Conservation (phyloP, 495 filamentous ascomycete species). For the Elasticomyces elasticus region DNA sequence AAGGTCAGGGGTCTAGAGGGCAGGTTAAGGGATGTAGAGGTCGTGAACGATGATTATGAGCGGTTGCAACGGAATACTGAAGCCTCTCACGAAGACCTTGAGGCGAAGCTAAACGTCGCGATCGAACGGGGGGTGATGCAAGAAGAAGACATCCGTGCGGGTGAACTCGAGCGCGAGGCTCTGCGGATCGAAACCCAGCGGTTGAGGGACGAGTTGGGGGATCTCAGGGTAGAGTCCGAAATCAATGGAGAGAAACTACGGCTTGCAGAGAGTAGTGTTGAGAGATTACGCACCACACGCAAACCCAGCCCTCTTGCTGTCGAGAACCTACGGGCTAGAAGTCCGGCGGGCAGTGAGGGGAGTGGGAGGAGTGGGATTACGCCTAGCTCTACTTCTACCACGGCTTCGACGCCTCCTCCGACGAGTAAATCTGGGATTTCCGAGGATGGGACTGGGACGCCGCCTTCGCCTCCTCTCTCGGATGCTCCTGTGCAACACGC, state of each 20-base stretch:
- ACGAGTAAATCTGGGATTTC: constrained; percentile 72
- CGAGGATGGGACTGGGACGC: constrained; percentile 38
- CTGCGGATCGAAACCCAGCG: constrained; percentile 83
- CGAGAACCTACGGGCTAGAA: constrained; percentile 32
- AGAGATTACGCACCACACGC: constrained; percentile 41
- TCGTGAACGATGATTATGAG: constrained; percentile 96
- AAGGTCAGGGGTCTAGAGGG: constrained; percentile 69
- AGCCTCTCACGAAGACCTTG: constrained; percentile 90
- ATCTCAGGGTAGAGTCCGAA: constrained; percentile 88
- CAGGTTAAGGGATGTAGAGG: constrained; percentile 85
- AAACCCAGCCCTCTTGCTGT: constrained; percentile 39
- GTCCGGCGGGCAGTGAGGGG: constrained; percentile 38
- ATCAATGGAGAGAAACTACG: constrained; percentile 87
- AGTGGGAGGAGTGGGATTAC: constrained; percentile 32
- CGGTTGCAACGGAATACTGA: constrained; percentile 87
- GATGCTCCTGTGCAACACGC: constrained; percentile 27
- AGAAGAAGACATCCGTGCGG: constrained; percentile 83
- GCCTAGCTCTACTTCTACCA: constrained; percentile 33
- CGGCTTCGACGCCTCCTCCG: constrained; percentile 46
- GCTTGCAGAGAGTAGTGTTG: constrained; percentile 47
- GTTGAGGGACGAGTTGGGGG: constrained; percentile 78
- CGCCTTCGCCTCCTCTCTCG: constrained; percentile 52
- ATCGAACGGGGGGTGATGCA: constrained; percentile 87
- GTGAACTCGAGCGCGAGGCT: constrained; percentile 80
- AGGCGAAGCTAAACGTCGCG: constrained; percentile 89